Base-by-base conservation (phyloP, 2,329 filamentous ascomycete species). In the Aspergillus piperis region DNA sequence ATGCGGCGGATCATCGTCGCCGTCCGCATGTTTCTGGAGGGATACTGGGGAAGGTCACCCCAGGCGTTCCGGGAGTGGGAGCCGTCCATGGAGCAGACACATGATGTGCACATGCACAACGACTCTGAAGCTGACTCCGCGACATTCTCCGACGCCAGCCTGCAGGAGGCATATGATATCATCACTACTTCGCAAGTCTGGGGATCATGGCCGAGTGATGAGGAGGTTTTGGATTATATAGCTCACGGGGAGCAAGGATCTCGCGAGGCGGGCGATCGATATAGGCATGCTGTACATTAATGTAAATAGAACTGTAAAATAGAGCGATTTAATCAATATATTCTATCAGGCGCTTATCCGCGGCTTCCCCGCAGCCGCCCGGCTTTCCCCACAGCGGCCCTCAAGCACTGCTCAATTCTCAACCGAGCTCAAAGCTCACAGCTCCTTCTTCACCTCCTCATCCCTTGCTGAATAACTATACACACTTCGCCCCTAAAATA, bases 161-260 rank as follows among this genome's bases (percentile, higher is more conserved):
- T 75, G 52, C 66, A 74, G 59, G 71, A 77, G 60, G 75, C 75
- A 59, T 71, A 73, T 65, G 69, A 74, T 49, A 72, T 79, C 44
- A 66, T 80, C 63, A 70, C 71, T 41, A 61, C 64, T 51, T 73
- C 74, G 17, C 64, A 65, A 17, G 57, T 67, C 17, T 78, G 75
- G 77, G 73, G 70, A 17, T 66, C 72, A 17, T 81, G 78, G 78
- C 78, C 78, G 11, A 75, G 68, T 52, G 73, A 78, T 60, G 70
- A 72, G 25, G 78, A 81, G 58, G 71, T 79, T 49, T 60, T 67
- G 56, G 67, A 72, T 23, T 80, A 80, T 66, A 68, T 57, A 62
- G 57, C 38, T 49, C 47, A 50, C 47, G 47, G 47, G 47, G 47
- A 50, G 47, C 47, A 50, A n/a, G 47, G 30, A 19, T 50, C 47